Conservation (phyloP, 2,329 filamentous ascomycete species). For the Chrysosporium keratinophilum region DNA sequence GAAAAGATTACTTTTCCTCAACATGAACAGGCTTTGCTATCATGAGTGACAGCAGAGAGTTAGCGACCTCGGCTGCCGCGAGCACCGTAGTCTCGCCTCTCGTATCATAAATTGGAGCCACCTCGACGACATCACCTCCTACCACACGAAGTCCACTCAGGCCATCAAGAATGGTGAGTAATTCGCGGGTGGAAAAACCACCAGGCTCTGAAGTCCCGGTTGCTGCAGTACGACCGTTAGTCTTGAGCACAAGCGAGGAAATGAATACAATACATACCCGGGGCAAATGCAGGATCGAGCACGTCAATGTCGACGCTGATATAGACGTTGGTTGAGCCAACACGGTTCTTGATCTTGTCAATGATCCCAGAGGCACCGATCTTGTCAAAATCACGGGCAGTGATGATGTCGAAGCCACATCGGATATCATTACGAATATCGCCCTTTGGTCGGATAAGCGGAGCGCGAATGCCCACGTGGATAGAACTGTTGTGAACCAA, state of each 20-base stretch:
- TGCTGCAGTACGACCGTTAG: slow-evolving; percentile 1
- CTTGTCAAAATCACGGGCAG: slow-evolving; percentile 76
- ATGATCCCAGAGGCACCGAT: slow-evolving; percentile 62
- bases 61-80: slow-evolving; percentile 72
- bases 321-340: slow-evolving; percentile 72
- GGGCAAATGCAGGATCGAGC: slow-evolving; percentile 58
- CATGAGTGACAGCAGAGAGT: slow-evolving; percentile 63
- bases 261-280: slow-evolving; percentile 37
- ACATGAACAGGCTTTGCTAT: slow-evolving; percentile 32
- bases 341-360: slow-evolving; percentile 55
- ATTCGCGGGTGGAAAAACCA: slow-evolving; percentile 80
- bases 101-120: slow-evolving; percentile 74
- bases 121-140: slow-evolving; percentile 82
- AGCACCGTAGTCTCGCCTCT: slow-evolving; percentile 69
- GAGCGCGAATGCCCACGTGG: slow-evolving; percentile 48
- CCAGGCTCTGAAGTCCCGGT: slow-evolving; percentile 85
- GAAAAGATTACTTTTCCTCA: neutral
- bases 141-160: slow-evolving; percentile 73
- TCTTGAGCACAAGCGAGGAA: neutral
- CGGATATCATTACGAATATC: slow-evolving; percentile 48
- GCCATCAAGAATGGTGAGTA: slow-evolving; percentile 71
- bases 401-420: slow-evolving; percentile 70
- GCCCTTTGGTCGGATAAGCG: slow-evolving; percentile 40
- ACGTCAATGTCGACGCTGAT: slow-evolving; percentile 76
- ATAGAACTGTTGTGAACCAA: slow-evolving; percentile 46